phyloP scores from a whole-genome alignment of 345 rosid genomes.

The Zanthoxylum bungeanum region DNA sequence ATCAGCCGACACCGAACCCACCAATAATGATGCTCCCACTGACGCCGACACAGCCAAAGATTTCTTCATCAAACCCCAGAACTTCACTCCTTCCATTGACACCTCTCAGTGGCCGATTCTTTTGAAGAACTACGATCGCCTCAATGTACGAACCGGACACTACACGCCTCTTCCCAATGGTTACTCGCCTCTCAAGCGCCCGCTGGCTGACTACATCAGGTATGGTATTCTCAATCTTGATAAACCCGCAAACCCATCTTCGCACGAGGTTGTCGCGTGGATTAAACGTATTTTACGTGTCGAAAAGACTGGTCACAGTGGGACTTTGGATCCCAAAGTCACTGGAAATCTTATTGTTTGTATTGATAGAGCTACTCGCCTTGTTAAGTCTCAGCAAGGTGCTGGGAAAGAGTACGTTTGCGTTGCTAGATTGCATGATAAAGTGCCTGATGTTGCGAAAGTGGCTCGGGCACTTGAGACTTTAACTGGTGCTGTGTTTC shows the following conservation, averaged over 20 bases:
- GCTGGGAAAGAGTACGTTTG: conserved; percentile 92
- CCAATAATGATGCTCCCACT: no score
- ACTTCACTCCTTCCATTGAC: conserved; percentile 58
- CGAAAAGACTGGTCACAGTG: conserved; percentile 86
- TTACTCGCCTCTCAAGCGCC: conserved; percentile 85
- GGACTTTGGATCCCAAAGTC: conserved; percentile 90
- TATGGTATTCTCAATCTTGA: conserved; percentile 82
- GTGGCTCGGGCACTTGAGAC: conserved; percentile 82
- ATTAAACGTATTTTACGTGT: conserved; percentile 79
- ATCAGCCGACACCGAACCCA: no score
- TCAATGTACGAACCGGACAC: conserved; percentile 93
- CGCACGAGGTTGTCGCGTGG: conserved; percentile 96
- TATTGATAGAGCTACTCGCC: conserved; percentile 83
- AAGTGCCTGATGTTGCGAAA: conserved; percentile 70
- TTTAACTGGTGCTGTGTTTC: conserved; percentile 85
- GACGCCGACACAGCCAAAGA: no score
- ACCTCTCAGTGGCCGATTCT: conserved; percentile 90
- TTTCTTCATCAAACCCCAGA: conserved; percentile 82
- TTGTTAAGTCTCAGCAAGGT: conserved; percentile 90
- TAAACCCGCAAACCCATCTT: conserved; percentile 87
- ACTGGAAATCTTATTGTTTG: conserved; percentile 89
- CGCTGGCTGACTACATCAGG: conserved; percentile 64
- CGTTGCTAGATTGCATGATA: conserved; percentile 71
- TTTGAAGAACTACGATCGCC: conserved; percentile 77
- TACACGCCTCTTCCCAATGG: conserved; percentile 79